Evolutionary conservation across 306 rosid species (phyloP), one percentile per base, ranked within the genome.

Genomic region (Malus fusca): DNA sequence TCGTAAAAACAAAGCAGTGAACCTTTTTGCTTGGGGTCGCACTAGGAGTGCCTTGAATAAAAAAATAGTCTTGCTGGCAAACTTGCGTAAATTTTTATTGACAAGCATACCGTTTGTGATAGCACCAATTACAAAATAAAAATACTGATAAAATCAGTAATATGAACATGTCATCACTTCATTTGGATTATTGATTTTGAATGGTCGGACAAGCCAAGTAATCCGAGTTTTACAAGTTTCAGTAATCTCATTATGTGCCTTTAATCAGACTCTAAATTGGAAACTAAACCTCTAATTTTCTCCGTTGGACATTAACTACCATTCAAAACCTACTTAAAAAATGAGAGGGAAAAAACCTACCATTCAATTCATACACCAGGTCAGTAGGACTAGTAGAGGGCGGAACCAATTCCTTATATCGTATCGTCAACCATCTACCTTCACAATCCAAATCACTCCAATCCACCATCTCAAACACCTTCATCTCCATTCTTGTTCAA

Each of bases 331-430:
- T 6, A 44, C 63, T 30, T n/a, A 15, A 11, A 30, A 13, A n/a
- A 14, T 9, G 23, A 30, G 26, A 19, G 63, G 75, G 18, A 43
- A 44, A 43, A 44, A 69, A 77, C 80, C 80, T 60, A 77, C 69
- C 80, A 60, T 60, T 77, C 80, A 69, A 56, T 10, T 12, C 15
- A 25, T 9, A 8, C 5, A 40, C 21, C 13, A 14, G 2, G n/a
- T 2, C 19, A 56, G 77, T 61, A 43, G 55, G 60, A 73, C 69
- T 15, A 3, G 44, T 73, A 73, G 67, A 77, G 19, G 68, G 35
- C 1, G 23, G 5, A 67, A n/a, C 40, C 46, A 59, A 48, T 31
- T 21, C 23, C 23, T 18, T 9, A 12, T 21, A 43, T 60, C 61
- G 70, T 3, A 22, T 33, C 4, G 8, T n/a, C 52, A 5, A 43